Conservation (phyloP, 768 basidiomycete species). For the Russula sp. region DNA sequence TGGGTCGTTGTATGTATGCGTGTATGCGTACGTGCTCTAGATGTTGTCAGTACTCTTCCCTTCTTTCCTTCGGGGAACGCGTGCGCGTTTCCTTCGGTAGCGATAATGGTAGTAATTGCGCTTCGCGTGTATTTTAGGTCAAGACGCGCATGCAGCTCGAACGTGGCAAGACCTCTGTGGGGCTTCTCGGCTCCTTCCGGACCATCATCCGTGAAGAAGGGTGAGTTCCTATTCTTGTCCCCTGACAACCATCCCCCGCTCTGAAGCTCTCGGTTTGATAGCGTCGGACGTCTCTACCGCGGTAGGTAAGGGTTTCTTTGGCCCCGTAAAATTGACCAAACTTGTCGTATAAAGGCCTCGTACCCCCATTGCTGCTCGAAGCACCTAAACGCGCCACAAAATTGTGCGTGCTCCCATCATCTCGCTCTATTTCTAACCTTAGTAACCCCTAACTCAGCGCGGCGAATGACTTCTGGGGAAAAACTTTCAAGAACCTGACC, state of each 20-base stretch:
- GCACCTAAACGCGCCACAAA: slow-evolving; percentile 98
- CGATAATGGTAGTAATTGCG: background rate
- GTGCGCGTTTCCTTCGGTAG: background rate
- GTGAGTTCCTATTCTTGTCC: slow-evolving; percentile 39
- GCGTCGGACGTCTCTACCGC: slow-evolving; percentile 80
- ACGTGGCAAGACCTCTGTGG: slow-evolving; percentile 67
- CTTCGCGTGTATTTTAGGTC: slow-evolving; percentile 46
- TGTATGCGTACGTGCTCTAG: slow-evolving; percentile 32
- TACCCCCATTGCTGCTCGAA: slow-evolving; percentile 92
- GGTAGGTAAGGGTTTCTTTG: slow-evolving; percentile 38
- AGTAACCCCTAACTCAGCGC: slow-evolving; percentile 34
- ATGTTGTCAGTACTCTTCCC: slow-evolving; percentile 64
- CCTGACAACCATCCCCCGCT: slow-evolving; percentile 21
- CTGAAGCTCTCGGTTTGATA: slow-evolving; percentile 30
- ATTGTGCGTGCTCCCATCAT: slow-evolving; percentile 50
- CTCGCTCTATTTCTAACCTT: slow-evolving; percentile 10
- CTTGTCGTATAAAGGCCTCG: slow-evolving; percentile 51
- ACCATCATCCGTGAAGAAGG: slow-evolving; percentile 88
- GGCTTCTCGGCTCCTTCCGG: slow-evolving; percentile 77
- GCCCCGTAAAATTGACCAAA: background rate
- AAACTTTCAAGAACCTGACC: slow-evolving; percentile 52
- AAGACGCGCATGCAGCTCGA: slow-evolving; percentile 99
- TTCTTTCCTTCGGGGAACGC: background rate
- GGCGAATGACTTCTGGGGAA: slow-evolving; percentile 95
- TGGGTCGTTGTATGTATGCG: background rate